Evolutionary conservation across 345 rosid species (phyloP).

Genomic region (Brassica incana): DNA sequence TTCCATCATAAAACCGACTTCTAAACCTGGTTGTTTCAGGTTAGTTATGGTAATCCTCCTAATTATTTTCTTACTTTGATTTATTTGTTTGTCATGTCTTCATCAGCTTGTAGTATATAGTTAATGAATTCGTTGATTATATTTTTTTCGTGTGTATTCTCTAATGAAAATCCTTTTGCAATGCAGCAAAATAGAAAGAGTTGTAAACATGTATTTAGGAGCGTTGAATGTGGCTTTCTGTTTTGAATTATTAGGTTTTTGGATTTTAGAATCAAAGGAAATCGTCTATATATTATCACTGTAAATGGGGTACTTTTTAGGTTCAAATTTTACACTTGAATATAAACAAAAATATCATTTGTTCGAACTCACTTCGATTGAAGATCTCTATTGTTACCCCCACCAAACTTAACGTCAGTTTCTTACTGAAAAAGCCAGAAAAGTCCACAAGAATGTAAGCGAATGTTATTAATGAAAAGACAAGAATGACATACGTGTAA

Average conservation of each 20-base stretch:
- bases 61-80: slow-evolving; percentile 12
- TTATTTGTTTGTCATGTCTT: slow-evolving; percentile 4
- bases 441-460: slow-evolving; percentile 27
- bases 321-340: background rate
- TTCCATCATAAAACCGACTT: slow-evolving; percentile 22
- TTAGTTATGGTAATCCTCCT: slow-evolving; percentile 16
- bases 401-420: slow-evolving; percentile 31
- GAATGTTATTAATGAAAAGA: slow-evolving; percentile 31
- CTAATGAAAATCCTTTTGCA: background rate
- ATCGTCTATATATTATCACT: background rate
- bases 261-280: background rate
- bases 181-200: background rate
- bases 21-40: slow-evolving; percentile 28
- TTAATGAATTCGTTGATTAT: background rate
- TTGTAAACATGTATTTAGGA: background rate
- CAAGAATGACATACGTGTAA: slow-evolving; percentile 35
- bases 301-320: background rate
- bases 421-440: slow-evolving; percentile 19
- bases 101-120: background rate
- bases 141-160: background rate
- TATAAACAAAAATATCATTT: background rate
- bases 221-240: background rate
- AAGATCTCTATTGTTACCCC: slow-evolving; percentile 30
- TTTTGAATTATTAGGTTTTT: background rate
- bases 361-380: slow-evolving; percentile 8